Evolutionary conservation across 352 stramenopile genomes (phyloP), one percentile per base, ranked within the genome.

Genomic region (Aphanomyces euteiches): DNA sequence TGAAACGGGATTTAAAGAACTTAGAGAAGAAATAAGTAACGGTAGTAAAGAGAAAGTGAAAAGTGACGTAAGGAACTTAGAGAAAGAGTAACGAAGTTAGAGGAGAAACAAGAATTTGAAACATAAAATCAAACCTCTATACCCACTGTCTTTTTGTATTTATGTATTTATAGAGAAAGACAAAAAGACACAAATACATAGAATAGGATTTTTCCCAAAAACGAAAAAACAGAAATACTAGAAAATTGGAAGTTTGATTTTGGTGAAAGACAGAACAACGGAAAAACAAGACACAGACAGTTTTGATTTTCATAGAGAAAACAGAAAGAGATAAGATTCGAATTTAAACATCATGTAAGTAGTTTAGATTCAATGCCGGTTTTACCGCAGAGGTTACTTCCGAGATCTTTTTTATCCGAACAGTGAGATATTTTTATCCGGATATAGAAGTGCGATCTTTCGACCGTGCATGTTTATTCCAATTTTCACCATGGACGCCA

Each of bases 21-120:
- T 60, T 41, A 60, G 36, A 60, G 36, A 40, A 40, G 36, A 60
- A 60, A 41, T 41, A 60, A 40, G 21, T 41, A 60, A 13, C 7
- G 54, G 36, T 15, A 17, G 54, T 60, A 19, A 13, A 60, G n/a
- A 40, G 54, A 60, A 36, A 60, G 54, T 60, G 54, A 60, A 60
- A 60, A 60, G 54, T 60, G 54, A 60, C 36, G 54, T 60, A 60
- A 60, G 54, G 54, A 41, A 60, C 54, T 60, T 7, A 60, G n/a
- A 60, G 54, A 60, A 17, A 60, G 54, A 60, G 36, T 60, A 60
- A 60, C 54, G 54, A 60, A 60, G 54, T 60, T 60, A 60, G 54
- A 60, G 54, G n/a, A 15, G 54, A 60, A 60, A 60, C 54, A 60
- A 17, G 21, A 60, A 60, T 41, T 60, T 19, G 21, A 60, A 40